These are phyloP conservation scores for Yarrowia sp. DNA, from an alignment of 805 yeast species.

Conservation along the genomic window DNA sequence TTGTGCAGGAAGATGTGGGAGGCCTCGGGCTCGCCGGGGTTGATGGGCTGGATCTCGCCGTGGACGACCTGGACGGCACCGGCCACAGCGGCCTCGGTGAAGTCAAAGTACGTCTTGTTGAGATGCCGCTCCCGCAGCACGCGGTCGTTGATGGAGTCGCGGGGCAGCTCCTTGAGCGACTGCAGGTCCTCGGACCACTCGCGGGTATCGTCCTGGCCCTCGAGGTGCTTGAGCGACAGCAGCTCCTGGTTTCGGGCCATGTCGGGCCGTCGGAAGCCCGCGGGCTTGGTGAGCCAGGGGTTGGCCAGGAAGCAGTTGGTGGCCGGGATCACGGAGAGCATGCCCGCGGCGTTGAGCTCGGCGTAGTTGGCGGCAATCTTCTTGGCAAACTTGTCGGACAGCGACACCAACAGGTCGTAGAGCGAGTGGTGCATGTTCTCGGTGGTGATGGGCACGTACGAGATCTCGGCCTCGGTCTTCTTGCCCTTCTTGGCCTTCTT, in stretches of 20 bases:
- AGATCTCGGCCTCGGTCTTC: slow-evolving; percentile 32
- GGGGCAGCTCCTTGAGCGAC: slow-evolving; percentile 68
- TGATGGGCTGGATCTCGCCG: slow-evolving; percentile 74
- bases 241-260: slow-evolving; percentile 58
- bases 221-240: slow-evolving; percentile 54
- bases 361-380: slow-evolving; percentile 54
- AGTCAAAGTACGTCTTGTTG: slow-evolving; percentile 69
- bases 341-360: slow-evolving; percentile 38
- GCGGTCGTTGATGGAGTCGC: slow-evolving; percentile 56
- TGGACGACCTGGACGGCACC: slow-evolving; percentile 76
- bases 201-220: slow-evolving; percentile 55
- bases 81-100: slow-evolving; percentile 68
- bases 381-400: slow-evolving; percentile 61
- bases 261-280: slow-evolving; percentile 50
- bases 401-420: slow-evolving; percentile 55
- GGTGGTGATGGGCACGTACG: slow-evolving; percentile 5
- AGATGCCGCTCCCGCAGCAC: slow-evolving; percentile 72
- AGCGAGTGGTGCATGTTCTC: slow-evolving; percentile 46
- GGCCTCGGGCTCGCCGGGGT: slow-evolving; percentile 65
- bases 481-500: slow-evolving; percentile 38
- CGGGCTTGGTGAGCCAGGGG: slow-evolving; percentile 69
- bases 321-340: slow-evolving; percentile 48
- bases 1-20: slow-evolving; percentile 71
- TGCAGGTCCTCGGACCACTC: slow-evolving; percentile 95
- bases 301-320: slow-evolving; percentile 57